Conservation (phyloP, 805 yeast genomes). For the Cyberlindnera xylosilytica region DNA sequence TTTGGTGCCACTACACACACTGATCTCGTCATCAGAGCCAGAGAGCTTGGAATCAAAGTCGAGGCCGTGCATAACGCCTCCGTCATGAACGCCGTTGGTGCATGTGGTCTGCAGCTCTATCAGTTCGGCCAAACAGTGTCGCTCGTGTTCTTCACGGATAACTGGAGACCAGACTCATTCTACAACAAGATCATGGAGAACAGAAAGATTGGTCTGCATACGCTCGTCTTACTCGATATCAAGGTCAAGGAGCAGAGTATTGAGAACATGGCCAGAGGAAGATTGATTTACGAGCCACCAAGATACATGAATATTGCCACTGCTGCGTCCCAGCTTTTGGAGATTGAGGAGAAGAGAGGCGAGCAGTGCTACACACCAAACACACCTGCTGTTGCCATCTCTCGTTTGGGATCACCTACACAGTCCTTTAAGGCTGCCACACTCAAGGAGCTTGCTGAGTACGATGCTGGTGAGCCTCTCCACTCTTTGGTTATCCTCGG, state of each 20-base stretch:
- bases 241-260: slow-evolving; percentile 96
- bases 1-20: slow-evolving; percentile 99
- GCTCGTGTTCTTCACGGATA: slow-evolving; percentile 89
- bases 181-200: slow-evolving; percentile 87
- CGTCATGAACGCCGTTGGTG: slow-evolving; percentile 97
- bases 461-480: slow-evolving; percentile 91
- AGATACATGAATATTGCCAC: slow-evolving; percentile 91
- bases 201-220: slow-evolving; percentile 86
- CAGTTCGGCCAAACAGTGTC: slow-evolving; percentile 98
- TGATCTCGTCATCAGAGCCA: slow-evolving; percentile 87
- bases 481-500: slow-evolving; percentile 92
- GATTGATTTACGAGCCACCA: slow-evolving; percentile 92
- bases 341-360: slow-evolving; percentile 74
- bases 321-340: slow-evolving; percentile 84
- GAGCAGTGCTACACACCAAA: slow-evolving; percentile 78
- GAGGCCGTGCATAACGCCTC: slow-evolving; percentile 93
- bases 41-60: slow-evolving; percentile 73
- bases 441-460: slow-evolving; percentile 67
- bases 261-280: slow-evolving; percentile 91
- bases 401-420: slow-evolving; percentile 83
- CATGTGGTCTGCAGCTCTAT: slow-evolving; percentile 93
- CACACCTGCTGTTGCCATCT: slow-evolving; percentile 92
- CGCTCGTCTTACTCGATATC: slow-evolving; percentile 82
- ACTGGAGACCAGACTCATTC: slow-evolving; percentile 96
- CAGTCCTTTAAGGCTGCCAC: slow-evolving; percentile 87